These are phyloP conservation scores for Byssothecium circinans DNA, from an alignment of 2,329 filamentous ascomycete genomes.

Conservation along the genomic window DNA sequence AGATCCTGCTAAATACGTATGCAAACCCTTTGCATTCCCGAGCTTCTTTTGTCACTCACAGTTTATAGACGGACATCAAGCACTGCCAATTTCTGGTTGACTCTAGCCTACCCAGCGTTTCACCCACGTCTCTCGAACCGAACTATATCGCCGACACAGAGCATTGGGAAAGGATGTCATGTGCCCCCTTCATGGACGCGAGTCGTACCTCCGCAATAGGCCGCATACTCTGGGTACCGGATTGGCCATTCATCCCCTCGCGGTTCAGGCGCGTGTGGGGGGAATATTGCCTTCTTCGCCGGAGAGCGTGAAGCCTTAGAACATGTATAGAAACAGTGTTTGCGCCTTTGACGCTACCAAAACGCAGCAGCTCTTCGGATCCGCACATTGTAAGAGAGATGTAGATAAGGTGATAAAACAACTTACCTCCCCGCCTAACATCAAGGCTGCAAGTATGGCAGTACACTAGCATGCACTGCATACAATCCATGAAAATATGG, in stretches of 20 bases:
- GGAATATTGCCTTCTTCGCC: slow-evolving; percentile 78
- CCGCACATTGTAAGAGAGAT: neutral
- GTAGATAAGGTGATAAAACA: neutral
- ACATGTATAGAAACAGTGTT: neutral
- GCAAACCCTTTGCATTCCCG: slow-evolving; percentile 12
- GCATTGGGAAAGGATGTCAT: slow-evolving; percentile 78
- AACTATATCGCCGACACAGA: slow-evolving; percentile 73
- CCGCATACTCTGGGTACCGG: slow-evolving; percentile 80
- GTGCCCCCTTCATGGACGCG: slow-evolving; percentile 79
- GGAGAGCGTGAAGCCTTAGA: slow-evolving; percentile 25
- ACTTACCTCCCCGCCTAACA: neutral
- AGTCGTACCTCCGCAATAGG: slow-evolving; percentile 72
- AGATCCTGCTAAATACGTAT: slow-evolving; percentile 81
- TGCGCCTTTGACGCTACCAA: neutral
- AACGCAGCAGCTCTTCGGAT: no score
- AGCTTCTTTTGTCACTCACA: slow-evolving; percentile 15
- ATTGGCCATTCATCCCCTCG: slow-evolving; percentile 68
- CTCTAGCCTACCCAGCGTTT: slow-evolving; percentile 69
- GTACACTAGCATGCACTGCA: slow-evolving; percentile 6
- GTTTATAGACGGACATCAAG: slow-evolving; percentile 63
- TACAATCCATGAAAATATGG: neutral
- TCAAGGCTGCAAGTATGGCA: neutral
- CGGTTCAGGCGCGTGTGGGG: slow-evolving; percentile 78
- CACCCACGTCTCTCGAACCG: slow-evolving; percentile 70
- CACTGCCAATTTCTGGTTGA: slow-evolving; percentile 86